A percentile compares a stretch with the other conserved stretches of the same genome.
phyloP scores from a whole-genome alignment of 2,329 filamentous ascomycete genomes.

The Phaeosphaeriaceae sp. region DNA sequence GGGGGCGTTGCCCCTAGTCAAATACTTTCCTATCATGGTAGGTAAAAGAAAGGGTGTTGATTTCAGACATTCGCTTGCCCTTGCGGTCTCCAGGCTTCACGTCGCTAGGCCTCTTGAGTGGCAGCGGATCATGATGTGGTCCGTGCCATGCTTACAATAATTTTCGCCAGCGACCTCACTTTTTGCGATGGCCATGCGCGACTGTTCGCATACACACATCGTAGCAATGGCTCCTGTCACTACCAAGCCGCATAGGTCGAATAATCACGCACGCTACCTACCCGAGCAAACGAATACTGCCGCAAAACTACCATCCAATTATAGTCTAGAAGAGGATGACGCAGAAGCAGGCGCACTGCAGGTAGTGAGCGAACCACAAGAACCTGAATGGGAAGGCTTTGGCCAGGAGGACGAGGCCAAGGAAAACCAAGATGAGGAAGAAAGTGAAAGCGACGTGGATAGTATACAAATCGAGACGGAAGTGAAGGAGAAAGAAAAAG shows the following conservation, averaged over 20 bases:
- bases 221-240: constrained; percentile 38
- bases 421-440: constrained; percentile 8
- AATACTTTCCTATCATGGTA: constrained; percentile 9
- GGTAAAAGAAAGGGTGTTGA: constrained; percentile 11
- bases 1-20: background rate
- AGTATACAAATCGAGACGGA: constrained; percentile 29
- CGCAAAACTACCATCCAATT: constrained; percentile 19
- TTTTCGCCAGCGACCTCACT: constrained; percentile 35
- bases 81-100: constrained; percentile 7
- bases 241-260: constrained; percentile 28
- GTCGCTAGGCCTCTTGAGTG: background rate
- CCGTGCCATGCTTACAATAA: constrained; percentile 38
- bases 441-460: constrained; percentile 28
- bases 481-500: constrained; percentile 29
- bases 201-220: constrained; percentile 12
- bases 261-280: constrained; percentile 28
- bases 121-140: background rate
- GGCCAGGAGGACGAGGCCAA: constrained; percentile 17
- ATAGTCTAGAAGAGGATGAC: constrained; percentile 30
- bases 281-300: constrained; percentile 18
- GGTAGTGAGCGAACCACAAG: constrained; percentile 18
- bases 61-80: constrained; percentile 23
- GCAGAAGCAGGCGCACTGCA: constrained; percentile 32
- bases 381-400: constrained; percentile 38
- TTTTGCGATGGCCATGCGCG: constrained; percentile 28